Evolutionary conservation across 345 rosid genomes (phyloP), one percentile per base, ranked within the genome.

Genomic region (Atalantia buxifolia): DNA sequence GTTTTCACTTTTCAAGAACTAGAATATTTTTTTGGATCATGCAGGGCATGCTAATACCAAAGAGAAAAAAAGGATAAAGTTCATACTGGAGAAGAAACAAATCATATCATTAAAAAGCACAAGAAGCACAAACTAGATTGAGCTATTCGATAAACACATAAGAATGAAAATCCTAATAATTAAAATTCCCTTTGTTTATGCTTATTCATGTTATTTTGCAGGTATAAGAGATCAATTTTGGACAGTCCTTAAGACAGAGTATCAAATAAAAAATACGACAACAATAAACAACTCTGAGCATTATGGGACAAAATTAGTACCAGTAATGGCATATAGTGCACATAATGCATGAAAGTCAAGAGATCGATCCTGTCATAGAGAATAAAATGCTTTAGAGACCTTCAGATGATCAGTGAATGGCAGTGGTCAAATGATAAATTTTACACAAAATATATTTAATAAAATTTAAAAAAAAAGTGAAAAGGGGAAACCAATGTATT

Each of bases 301-400:
- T 72, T 81, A 33, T 5, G 24, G 76, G 18, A 74, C 68, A 63
- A 45, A 76, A 74, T 59, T 38, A 61, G 74, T 84, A 87, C 92
- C 92, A 31, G 92, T 89, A 64, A 89, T 85, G 71, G 92, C 92
- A 28, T 89, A 89, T 14, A 89, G 84, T 33, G 92, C 92, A 78
- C 90, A 87, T 75, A 89, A 80, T 19, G 90, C 87, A 22, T 84
- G 80, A 83, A 89, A 89, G 77, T 85, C 90, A 74, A 89, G 90
- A 62, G 92, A 87, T 61, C 90, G 84, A 66, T 89, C 92, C 92
- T 89, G 90, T 57, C 64, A 24, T 30, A 16, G 57, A 76, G n/a
- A 74, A 67, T 24, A 71, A 81, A 82, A 57, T 42, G 70, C 55
- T 38, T 88, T 72, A 76, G 75, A 59, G 27, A 27, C 59, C 71